Evolutionary conservation across 768 basidiomycete species (phyloP), one percentile per base, ranked within the genome.

Genomic region (Trametopsis cervina): DNA sequence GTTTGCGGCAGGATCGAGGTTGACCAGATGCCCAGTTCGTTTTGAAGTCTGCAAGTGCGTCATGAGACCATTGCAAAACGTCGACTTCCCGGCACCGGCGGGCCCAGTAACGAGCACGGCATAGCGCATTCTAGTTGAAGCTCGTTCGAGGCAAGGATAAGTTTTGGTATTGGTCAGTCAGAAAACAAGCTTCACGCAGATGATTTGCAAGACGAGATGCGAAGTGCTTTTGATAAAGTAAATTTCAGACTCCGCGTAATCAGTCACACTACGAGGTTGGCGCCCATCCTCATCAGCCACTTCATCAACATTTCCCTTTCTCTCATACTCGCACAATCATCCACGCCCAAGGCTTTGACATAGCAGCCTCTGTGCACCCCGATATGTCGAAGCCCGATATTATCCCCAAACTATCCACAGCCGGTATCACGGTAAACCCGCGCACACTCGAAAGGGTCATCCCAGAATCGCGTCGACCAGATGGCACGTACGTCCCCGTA

Each of bases 41-140:
- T 81, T 86, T 42, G 91, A 78, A 2, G 87, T 75, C 48, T 77
- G 80, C 4, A 97, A 80, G 67, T 98, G 95, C 9, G 89, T 93
- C 51, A 98, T 74, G 55, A 97, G 82, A 0, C 93, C 80, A 18
- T 77, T 72, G 57, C 89, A 87, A 60, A 99, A 95, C 0, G 96
- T 98, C 0, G 92, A 90, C 71, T 99, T 99, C 43, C 96, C 96
- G 12, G 96, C 92, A 42, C 96, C 96, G 2, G 96, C 96, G 41
- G 96, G 96, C n/a, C 96, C 96, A 47, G 85, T 88, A 43, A 92
- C 79, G 40, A 92, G 76, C 23, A 91, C 83, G 5, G 89, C 89
- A 69, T 92, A 92, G 51, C 89, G 84, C 89, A 92, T 92, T 37
- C n/a, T n/a, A n/a, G n/a, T n/a, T n/a, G 45, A 7, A 23, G 23